Evolutionary conservation across 768 basidiomycete species (phyloP), one percentile per base, ranked within the genome.

Genomic region (Russula abietina): DNA sequence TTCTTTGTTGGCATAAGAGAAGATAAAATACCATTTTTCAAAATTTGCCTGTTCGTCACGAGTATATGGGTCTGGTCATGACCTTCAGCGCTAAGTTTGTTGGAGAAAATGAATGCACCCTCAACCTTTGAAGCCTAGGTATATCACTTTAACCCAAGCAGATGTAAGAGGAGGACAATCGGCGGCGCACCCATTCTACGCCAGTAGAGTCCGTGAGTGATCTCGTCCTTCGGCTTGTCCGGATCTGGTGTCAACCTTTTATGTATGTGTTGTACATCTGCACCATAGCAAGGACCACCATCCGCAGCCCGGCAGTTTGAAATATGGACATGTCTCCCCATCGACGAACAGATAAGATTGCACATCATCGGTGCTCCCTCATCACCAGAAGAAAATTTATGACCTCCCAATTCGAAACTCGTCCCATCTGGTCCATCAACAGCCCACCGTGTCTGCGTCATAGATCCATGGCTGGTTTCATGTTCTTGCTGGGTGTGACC

Each of bases 281-380:
- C 64, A 0, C 74, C 78, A 1, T 69, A 70, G 65, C 85, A 87
- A 8, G 65, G 56, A 0, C 67, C 70, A 11, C 62, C 71, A 19
- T 70, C 66, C 36, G 73, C 68, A 1, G 79, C 71, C 2, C 82
- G 78, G 64, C 85, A 86, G 59, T 79, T 80, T 62, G 80, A 81
- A 33, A 86, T 72, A 68, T 86, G 85, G 0, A 74, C 73, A 56
- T 86, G 85, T n/a, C 86, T 71, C 1, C 84, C 85, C 72, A 85
- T 74, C 19, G 80, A 72, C 1, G 77, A 74, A 65, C 83, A 87
- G 36, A 83, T 69, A 14, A 85, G 73, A 51, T 77, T 84, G 69
- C 85, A 86, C 75, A 85, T 76, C 81, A 85, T 83, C 0, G 84
- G 84, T 0, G 83, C 83, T 7, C 84, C 83, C 38, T 82, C 80